Base-by-base conservation (phyloP, 192 early-diverging fungal species). In the Backusella mclennaniae region DNA sequence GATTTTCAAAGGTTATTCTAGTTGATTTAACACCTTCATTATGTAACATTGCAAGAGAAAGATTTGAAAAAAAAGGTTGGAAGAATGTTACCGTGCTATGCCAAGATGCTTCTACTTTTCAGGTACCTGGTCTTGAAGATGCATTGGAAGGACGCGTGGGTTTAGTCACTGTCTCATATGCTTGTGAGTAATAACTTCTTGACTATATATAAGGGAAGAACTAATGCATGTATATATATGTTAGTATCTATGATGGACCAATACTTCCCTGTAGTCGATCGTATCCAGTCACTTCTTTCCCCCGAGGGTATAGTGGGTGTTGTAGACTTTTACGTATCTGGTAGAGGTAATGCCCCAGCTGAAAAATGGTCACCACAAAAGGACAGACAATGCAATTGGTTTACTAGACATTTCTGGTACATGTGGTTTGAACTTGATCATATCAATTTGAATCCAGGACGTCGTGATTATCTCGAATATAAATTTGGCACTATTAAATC, bases 351-450 rank as follows among this genome's bases (percentile, higher is more conserved):
- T 23, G 76, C 83, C 19, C 69, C 86, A 29, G 87, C 85, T 46
- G 80, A 85, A 39, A 41, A 70, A 14, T 44, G 77, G 29, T 87
- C 87, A 0, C 80, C 88, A 19, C 85, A 86, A 33, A 81, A 90
- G 23, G 87, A 86, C 17, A 91, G 93, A 53, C 89, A 92, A 56
- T 90, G 92, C 72, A 86, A 79, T 68, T 96, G 95, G 95, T 85
- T 94, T 76, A 90, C 88, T 11, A 89, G 93, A 44, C 89, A 90
- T 84, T 96, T 96, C 79, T 96, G 94, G 95, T 86, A 90, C 71
- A 92, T 93, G 76, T 96, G 95, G 94, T 96, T 96, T 81, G 91
- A 93, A 38, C 80, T 89, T 23, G 95, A 96, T 83, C 94, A 95
- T 80, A 90, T 96, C 73, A 90, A 94, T 73, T 84, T 96, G 4